Evolutionary conservation across 805 yeast species (phyloP).

Genomic region (Myxozyma neglecta): DNA sequence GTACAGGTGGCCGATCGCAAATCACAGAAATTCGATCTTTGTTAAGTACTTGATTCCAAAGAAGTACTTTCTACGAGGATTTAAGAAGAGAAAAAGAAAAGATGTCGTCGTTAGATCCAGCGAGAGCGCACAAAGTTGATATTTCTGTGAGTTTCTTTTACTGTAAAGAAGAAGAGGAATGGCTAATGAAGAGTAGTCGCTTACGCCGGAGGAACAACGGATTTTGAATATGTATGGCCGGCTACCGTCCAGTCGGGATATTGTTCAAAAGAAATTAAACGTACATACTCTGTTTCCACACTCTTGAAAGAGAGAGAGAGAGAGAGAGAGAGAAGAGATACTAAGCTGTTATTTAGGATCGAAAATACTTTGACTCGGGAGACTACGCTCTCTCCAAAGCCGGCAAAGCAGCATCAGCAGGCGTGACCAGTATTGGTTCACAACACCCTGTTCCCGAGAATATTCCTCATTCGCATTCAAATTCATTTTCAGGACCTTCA

Average conservation of each 20-base stretch:
- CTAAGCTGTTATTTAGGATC: conserved; percentile 56
- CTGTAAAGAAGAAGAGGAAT: background rate
- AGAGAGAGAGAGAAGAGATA: no score
- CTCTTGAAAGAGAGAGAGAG: no score
- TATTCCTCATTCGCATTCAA: conserved; percentile 34
- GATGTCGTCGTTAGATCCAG: conserved; percentile 23
- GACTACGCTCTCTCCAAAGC: conserved; percentile 76
- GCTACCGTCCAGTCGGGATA: conserved; percentile 76
- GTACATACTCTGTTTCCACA: conserved; percentile 24
- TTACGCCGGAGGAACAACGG: conserved; percentile 70
- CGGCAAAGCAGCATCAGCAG: conserved; percentile 40
- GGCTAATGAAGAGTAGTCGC: conserved; percentile 7
- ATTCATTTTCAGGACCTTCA: conserved; percentile 13
- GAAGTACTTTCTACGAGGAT: no score
- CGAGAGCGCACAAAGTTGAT: conserved; percentile 22
- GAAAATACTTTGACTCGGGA: conserved; percentile 91
- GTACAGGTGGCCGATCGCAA: no score
- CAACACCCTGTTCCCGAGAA: conserved; percentile 37
- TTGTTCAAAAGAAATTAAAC: conserved; percentile 63
- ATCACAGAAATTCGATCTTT: no score
- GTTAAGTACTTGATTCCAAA: no score
- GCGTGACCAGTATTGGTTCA: conserved; percentile 35
- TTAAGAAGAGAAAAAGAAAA: no score
- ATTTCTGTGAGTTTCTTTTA: conserved; percentile 15
- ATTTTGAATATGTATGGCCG: conserved; percentile 80